Base-by-base conservation (phyloP, 108 stramenopile species). In the Cafeteria roenbergensis region DNA sequence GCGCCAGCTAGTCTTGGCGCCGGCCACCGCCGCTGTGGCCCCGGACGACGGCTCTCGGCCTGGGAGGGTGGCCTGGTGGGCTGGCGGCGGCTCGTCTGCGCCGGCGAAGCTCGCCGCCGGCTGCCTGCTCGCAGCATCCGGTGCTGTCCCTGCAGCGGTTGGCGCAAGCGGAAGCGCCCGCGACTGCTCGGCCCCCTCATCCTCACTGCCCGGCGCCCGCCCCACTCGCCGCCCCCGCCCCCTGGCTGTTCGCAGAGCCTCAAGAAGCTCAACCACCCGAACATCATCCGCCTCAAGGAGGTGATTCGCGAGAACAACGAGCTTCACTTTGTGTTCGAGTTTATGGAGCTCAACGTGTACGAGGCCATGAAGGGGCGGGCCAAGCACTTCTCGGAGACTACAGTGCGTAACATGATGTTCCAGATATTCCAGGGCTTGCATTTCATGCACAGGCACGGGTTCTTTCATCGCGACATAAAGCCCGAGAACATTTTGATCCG, bases 251-350 rank as follows among this genome's bases (percentile, higher is more conserved):
- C 22, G 25, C 42, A 69, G 76, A 77, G 75, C 29, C 69, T 96
- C 32, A 85, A 81, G 42, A 76, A 79, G 60, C 69, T 89, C 62
- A 88, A 77, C 79, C 86, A 75, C 59, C 76, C 85, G 58, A 84
- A 90, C 64, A 85, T 92, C 30, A 85, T 94, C 63, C 79, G 73
- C 56, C 72, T 97, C 6, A 81, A 82, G 64, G 94, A 96, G 37
- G 90, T 97, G 30, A 86, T 92, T 26, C 78, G 90, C 8, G 95
- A 94, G 69, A 77, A 80, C 33, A 86, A 91, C 68, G 80, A 80
- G 62, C 85, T 95, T 9, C 89, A 80, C 63, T 94, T 95, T 65
- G 92, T 94, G 24, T 94, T 95, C 73, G 94, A 99, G 73, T 87
- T 84, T 73, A 90, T 99, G 93, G 90, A 92, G 66, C 90, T 88